Conservation (phyloP, 805 yeast species). For the Ogataea ramenticola region DNA sequence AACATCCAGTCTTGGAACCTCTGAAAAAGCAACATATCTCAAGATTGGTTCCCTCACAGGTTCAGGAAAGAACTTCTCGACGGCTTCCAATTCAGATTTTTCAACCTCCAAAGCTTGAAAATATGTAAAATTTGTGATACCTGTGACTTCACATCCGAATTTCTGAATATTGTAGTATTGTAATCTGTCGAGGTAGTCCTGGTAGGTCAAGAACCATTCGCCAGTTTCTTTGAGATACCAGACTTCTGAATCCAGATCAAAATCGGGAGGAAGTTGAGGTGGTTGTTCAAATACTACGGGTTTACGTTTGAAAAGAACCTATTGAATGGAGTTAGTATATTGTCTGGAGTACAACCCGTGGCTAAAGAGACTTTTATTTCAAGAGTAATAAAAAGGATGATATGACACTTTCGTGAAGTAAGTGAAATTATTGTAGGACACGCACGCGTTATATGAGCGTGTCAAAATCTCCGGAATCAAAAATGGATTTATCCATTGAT, state of each 20-base stretch:
- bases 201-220: constrained; percentile 80
- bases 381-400: too few species aligned
- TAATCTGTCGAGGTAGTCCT: constrained; percentile 63
- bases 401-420: too few species aligned
- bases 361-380: too few species aligned
- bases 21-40: constrained; percentile 73
- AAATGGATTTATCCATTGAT: too few species aligned
- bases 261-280: constrained; percentile 47
- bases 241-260: constrained; percentile 50
- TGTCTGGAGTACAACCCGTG: too few species aligned
- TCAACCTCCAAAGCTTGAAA: constrained; percentile 86
- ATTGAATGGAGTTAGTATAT: constrained; percentile 6
- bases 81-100: constrained; percentile 49
- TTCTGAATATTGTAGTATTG: constrained; percentile 69
- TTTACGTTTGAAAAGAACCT: constrained; percentile 75
- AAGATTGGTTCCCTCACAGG: constrained; percentile 89
- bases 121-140: constrained; percentile 83
- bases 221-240: constrained; percentile 80
- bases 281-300: constrained; percentile 56
- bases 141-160: constrained; percentile 94
- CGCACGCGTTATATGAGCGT: too few species aligned
- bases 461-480: too few species aligned
- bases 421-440: too few species aligned
- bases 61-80: constrained; percentile 83
- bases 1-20: constrained; percentile 73